Percentiles rank a stretch among this genome's conserved stretches.
Evolutionary conservation across 768 basidiomycete genomes (phyloP).

Genomic region (Macrolepiota fuliginosa): DNA sequence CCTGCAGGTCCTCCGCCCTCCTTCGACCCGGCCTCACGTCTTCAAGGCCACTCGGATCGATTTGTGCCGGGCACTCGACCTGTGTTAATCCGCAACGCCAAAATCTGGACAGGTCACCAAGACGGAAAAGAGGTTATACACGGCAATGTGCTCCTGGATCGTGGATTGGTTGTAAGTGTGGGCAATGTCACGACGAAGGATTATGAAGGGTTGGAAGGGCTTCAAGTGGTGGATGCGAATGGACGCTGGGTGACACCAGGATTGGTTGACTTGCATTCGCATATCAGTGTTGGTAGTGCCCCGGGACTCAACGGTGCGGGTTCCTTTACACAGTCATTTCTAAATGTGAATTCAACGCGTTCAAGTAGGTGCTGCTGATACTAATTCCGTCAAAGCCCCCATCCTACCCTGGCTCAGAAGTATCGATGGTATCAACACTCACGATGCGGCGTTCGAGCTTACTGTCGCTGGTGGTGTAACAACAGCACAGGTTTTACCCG

Average conservation of each 20-base stretch:
- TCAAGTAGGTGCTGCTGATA: conserved; percentile 43
- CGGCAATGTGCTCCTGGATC: conserved; percentile 62
- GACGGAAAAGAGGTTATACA: conserved; percentile 54
- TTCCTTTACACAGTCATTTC: neutral
- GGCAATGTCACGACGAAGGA: conserved; percentile 32
- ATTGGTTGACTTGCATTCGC: conserved; percentile 47
- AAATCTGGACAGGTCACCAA: conserved; percentile 72
- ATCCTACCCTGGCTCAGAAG: conserved; percentile 65
- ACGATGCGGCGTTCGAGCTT: conserved; percentile 59
- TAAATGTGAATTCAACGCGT: too few relatives aligned
- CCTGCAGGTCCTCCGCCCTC: conserved; percentile 25
- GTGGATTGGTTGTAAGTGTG: conserved; percentile 60
- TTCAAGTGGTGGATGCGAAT: conserved; percentile 48
- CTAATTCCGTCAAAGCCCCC: conserved; percentile 51
- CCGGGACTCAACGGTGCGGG: conserved; percentile 30
- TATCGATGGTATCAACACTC: conserved; percentile 73
- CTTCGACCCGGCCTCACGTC: conserved; percentile 18
- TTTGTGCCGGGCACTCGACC: conserved; percentile 51
- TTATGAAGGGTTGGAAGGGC: conserved; percentile 9
- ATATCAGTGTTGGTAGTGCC: conserved; percentile 34
- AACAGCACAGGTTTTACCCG: conserved; percentile 73
- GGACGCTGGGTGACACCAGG: conserved; percentile 59
- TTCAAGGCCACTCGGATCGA: conserved; percentile 45
- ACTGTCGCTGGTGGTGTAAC: conserved; percentile 71
- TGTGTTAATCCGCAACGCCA: conserved; percentile 63